Conservation (phyloP, 2,329 filamentous ascomycete genomes). For the Talaromyces marneffei region DNA sequence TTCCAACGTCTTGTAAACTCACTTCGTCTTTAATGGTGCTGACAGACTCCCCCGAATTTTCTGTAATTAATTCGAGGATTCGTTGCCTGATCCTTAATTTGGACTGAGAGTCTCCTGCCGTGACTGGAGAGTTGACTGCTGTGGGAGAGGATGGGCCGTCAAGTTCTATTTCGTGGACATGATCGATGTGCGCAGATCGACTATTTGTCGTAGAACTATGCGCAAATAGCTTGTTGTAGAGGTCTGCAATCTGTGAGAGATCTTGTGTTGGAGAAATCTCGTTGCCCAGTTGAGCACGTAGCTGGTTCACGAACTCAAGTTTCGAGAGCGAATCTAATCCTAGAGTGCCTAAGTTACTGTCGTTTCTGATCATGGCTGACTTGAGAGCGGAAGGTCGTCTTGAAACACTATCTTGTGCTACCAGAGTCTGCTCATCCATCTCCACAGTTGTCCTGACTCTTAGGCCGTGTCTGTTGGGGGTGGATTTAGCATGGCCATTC, state of each 20-base stretch:
- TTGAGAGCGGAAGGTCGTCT: not conserved
- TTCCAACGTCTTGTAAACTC: slow-evolving; percentile 8
- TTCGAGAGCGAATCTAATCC: slow-evolving; percentile 10
- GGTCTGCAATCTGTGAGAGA: not conserved
- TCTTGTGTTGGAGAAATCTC: not conserved
- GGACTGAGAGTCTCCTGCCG: not conserved
- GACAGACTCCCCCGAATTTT: slow-evolving; percentile 4
- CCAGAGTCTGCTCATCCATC: slow-evolving; percentile 6
- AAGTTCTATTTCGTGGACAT: slow-evolving; percentile 1
- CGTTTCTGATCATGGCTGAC: slow-evolving; percentile 7
- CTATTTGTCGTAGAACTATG: not conserved
- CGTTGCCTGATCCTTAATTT: slow-evolving; percentile 7
- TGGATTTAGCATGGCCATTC: not conserved
- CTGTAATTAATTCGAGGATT: slow-evolving; percentile 11
- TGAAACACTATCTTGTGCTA: slow-evolving; percentile 1
- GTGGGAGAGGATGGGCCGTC: not conserved
- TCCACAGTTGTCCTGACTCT: not conserved
- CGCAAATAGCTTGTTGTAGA: slow-evolving; percentile 4
- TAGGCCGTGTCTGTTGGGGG: not conserved
- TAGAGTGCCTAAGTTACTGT: not conserved
- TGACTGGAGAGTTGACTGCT: not conserved
- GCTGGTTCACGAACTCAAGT: slow-evolving; percentile 8
- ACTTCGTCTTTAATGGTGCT: slow-evolving; percentile 4
- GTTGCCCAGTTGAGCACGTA: not conserved
- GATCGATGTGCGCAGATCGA: not conserved